A percentile compares a stretch with the other conserved stretches of the same genome.
phyloP scores from a whole-genome alignment of 1,139 yeast genomes.

The Pichia sp. region DNA sequence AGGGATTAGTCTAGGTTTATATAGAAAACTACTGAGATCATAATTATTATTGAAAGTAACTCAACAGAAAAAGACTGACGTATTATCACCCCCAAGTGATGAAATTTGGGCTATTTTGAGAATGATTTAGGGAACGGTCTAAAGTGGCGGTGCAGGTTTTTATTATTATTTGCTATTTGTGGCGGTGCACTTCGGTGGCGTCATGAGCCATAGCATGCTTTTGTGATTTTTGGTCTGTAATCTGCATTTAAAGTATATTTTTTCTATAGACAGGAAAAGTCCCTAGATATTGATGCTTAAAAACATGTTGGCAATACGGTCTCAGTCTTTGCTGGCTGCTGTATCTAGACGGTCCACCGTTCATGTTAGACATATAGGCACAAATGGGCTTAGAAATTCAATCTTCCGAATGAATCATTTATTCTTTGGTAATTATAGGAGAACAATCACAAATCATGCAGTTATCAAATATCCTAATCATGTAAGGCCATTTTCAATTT shows the following conservation, averaged over 20 bases:
- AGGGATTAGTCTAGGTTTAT: not conserved
- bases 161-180: not conserved
- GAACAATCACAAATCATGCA: conserved; percentile 4
- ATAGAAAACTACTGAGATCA: not conserved
- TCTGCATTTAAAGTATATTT: too few species aligned
- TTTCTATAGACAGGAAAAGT: too few species aligned
- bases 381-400: not conserved
- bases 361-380: conserved; percentile 6
- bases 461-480: not conserved
- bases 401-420: conserved; percentile 9
- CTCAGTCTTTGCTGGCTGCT: not conserved
- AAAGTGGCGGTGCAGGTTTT: not conserved
- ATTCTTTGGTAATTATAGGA: conserved; percentile 1
- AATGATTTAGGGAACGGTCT: not conserved
- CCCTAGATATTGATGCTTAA: not conserved
- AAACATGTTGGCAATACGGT: not conserved
- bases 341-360: not conserved
- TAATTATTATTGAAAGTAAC: not conserved
- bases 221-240: not conserved
- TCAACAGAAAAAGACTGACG: not conserved
- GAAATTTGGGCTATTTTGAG: not conserved
- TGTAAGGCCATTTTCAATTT: conserved; percentile 28
- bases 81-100: not conserved
- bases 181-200: not conserved
- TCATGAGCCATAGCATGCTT: not conserved